Conservation (phyloP, 805 yeast genomes). For the Saccharomycopsis javanensis region DNA sequence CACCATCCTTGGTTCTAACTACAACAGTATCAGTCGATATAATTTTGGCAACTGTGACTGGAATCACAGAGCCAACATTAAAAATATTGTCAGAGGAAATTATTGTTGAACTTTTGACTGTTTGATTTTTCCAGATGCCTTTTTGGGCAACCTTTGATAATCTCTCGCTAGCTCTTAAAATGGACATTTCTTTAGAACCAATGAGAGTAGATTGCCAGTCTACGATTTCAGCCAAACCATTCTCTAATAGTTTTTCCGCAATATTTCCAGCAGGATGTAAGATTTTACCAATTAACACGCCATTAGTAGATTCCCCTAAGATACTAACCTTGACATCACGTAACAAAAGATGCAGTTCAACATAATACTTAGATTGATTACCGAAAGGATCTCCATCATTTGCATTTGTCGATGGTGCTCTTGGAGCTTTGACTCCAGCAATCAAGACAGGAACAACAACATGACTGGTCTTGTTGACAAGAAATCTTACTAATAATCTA, state of each 20-base stretch:
- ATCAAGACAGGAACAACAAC: conserved; percentile 49
- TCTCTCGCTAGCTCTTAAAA: conserved; percentile 55
- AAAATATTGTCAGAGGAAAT: conserved; percentile 22
- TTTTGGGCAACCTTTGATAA: conserved; percentile 46
- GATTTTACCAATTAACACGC: conserved; percentile 48
- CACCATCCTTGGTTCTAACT: conserved; percentile 39
- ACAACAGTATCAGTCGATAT: conserved; percentile 60
- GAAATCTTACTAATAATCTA: conserved; percentile 51
- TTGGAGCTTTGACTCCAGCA: conserved; percentile 68
- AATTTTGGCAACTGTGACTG: conserved; percentile 50
- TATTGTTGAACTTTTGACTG: conserved; percentile 19
- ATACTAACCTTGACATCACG: conserved; percentile 48
- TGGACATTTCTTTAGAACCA: conserved; percentile 55
- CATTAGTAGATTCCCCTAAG: conserved; percentile 53
- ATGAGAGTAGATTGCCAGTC: conserved; percentile 71
- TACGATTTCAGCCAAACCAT: conserved; percentile 64
- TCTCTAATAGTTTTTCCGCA: conserved; percentile 53
- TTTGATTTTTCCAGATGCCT: conserved; percentile 45
- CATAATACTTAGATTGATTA: conserved; percentile 53
- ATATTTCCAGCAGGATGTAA: conserved; percentile 72
- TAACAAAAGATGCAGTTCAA: conserved; percentile 54
- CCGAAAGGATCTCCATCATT: conserved; percentile 49
- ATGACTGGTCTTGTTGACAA: conserved; percentile 41
- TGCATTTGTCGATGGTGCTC: conserved; percentile 40
- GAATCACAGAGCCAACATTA: conserved; percentile 38